These are phyloP conservation scores for Naganishia vishniacii DNA, from an alignment of 768 basidiomycete species.

Conservation along the genomic window DNA sequence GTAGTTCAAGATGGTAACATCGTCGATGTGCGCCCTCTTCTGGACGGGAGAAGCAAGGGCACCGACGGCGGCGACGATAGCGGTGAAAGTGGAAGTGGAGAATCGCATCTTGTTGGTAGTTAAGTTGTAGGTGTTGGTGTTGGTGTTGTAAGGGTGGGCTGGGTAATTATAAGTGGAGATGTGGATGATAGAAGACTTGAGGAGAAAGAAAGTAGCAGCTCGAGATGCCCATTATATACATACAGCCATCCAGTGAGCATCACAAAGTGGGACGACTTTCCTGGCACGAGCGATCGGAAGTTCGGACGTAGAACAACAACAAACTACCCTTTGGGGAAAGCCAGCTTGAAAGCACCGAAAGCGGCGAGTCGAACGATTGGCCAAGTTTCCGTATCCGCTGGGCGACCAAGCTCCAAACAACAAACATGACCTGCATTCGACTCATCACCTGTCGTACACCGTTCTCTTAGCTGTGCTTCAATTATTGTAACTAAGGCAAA, in stretches of 20 bases:
- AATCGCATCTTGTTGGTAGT: conserved; percentile 11
- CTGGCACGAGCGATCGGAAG: not conserved
- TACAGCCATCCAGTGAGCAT: not conserved
- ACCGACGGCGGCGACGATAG: conserved; percentile 19
- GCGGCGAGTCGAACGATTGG: conserved; percentile 16
- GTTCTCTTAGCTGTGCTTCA: no score
- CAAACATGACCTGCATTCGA: not conserved
- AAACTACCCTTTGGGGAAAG: not conserved
- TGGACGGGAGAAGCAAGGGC: conserved; percentile 13
- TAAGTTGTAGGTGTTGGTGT: not conserved
- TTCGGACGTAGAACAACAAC: not conserved
- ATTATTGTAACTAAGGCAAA: not conserved
- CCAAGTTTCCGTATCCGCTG: not conserved
- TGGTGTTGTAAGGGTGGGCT: not conserved
- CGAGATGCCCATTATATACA: not conserved
- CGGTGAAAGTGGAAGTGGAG: conserved; percentile 18
- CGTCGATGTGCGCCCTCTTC: conserved; percentile 16
- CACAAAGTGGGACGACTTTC: not conserved
- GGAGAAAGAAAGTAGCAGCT: not conserved
- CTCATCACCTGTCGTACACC: not conserved
- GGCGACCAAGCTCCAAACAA: not conserved
- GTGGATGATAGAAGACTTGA: not conserved
- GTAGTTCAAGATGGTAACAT: conserved; percentile 25
- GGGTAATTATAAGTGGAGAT: not conserved
- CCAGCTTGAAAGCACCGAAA: not conserved